Base-by-base conservation (phyloP, 495 filamentous ascomycete species). In the Xeromyces bisporus region DNA sequence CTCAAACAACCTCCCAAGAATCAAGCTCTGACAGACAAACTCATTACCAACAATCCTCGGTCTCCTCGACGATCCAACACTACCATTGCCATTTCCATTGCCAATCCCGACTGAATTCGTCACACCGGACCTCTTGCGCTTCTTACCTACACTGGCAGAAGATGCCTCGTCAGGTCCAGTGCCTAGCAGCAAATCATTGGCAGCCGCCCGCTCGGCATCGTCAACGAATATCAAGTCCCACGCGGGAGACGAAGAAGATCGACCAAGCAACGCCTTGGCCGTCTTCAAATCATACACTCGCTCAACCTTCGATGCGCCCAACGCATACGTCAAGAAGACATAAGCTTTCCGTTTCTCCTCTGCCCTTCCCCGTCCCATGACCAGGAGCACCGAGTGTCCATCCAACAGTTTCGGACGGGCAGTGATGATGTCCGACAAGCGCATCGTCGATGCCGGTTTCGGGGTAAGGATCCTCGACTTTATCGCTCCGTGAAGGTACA, bases 21-120 rank as follows among this genome's bases (percentile, higher is more conserved):
- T 94, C 37, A 96, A 55, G 49, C 85, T 94, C 60, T 97, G 91
- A 34, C 92, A 75, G 18, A 96, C 70, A 46, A 82, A 72, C 47
- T 96, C 86, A 55, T 92, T 81, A 18, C 75, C 77, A 26, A 93
- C 66, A 35, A 82, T 47, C 47, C 64, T 67, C 23, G 77, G 56
- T 41, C 50, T 67, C 65, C 31, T 41, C 44, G 30, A 59, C 44
- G 36, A 35, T 41, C 44, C 40, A 2, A 38, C 23, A 18, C 43
- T 42, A 35, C 39, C 33, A 12, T 39, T 46, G 18, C 38, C 47
- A 11, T 11, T 15, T 15, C 51, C 53, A 9, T 21, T 35, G 13
- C 41, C 47, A 23, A 39, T 47, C 5, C 6, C n/a, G 16, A 52
- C 53, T 9, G 44, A 51, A 34, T 64, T 55, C 36, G 60, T 65